Evolutionary conservation across 176 grass and related monocot genomes (phyloP).

Genomic region (Guadua angustifolia): DNA sequence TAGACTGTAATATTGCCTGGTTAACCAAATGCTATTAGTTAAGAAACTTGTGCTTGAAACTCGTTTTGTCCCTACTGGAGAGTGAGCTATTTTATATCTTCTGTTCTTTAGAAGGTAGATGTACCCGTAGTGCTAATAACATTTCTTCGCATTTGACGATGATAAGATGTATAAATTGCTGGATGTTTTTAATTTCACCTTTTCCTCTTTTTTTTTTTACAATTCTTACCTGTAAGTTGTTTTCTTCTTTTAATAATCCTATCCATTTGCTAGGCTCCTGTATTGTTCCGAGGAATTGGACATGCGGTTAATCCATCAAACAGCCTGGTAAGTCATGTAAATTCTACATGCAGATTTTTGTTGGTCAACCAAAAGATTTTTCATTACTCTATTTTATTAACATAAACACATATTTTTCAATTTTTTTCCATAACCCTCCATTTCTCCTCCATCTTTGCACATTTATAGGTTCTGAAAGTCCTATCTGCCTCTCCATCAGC

Average conservation of each 20-base stretch:
- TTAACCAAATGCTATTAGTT: background rate
- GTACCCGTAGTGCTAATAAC: background rate
- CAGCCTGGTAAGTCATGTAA: conserved; percentile 63
- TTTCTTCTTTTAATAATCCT: conserved; percentile 30
- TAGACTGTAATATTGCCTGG: background rate
- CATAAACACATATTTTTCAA: background rate
- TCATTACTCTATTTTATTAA: background rate
- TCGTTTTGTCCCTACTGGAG: background rate
- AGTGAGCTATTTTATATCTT: conserved; percentile 7
- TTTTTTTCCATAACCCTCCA: background rate
- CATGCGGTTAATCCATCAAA: conserved; percentile 78
- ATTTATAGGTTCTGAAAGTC: conserved; percentile 79
- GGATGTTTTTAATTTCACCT: background rate
- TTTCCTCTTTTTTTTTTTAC: background rate
- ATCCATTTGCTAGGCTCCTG: conserved; percentile 60
- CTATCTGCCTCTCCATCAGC: conserved; percentile 85
- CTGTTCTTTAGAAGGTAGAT: background rate
- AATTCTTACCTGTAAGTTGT: background rate
- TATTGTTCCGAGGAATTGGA: conserved; percentile 87
- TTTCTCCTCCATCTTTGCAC: background rate
- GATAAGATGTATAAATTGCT: background rate
- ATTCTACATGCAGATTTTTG: conserved; percentile 30
- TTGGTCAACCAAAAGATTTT: background rate
- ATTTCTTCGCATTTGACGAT: conserved; percentile 4
- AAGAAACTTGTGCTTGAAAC: background rate